Conservation (phyloP, 2,329 filamentous ascomycete species). For the Exophiala bonariae region DNA sequence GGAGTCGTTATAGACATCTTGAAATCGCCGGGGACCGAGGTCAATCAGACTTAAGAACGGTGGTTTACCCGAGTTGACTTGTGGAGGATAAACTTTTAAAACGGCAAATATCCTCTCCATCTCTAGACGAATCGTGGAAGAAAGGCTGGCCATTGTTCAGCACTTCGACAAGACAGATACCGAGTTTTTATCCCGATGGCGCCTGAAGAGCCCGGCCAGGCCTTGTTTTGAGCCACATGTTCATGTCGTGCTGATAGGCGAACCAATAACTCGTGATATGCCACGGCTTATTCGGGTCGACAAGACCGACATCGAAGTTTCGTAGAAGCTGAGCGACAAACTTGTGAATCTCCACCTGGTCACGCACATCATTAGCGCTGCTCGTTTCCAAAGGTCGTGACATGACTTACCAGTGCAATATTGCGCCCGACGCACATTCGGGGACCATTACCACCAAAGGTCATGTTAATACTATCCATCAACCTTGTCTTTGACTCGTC, state of each 20-base stretch:
- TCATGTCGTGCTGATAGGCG: conserved; percentile 1
- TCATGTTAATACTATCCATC: neutral
- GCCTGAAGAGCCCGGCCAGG: too few species aligned
- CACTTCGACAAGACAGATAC: too few species aligned
- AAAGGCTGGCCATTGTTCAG: too few species aligned
- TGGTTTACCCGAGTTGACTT: too few species aligned
- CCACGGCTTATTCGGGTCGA: conserved; percentile 1
- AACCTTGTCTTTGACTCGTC: neutral
- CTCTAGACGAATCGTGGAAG: too few species aligned
- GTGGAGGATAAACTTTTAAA: too few species aligned
- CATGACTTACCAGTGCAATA: conserved; percentile 3
- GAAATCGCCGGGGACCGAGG: too few species aligned
- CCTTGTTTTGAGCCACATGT: too few species aligned
- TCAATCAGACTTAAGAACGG: too few species aligned
- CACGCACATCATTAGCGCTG: neutral
- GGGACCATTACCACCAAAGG: conserved; percentile 3
- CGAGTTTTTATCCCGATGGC: neutral
- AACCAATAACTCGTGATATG: conserved; percentile 3
- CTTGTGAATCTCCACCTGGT: conserved; percentile 4
- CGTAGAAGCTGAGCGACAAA: conserved; percentile 1
- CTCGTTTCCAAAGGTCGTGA: neutral
- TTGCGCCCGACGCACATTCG: conserved; percentile 6
- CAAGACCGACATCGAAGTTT: neutral
- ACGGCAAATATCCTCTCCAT: too few species aligned
- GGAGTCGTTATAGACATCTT: too few species aligned